Base-by-base conservation (phyloP, 2,329 filamentous ascomycete genomes). In the Nigrospora osmanthi region DNA sequence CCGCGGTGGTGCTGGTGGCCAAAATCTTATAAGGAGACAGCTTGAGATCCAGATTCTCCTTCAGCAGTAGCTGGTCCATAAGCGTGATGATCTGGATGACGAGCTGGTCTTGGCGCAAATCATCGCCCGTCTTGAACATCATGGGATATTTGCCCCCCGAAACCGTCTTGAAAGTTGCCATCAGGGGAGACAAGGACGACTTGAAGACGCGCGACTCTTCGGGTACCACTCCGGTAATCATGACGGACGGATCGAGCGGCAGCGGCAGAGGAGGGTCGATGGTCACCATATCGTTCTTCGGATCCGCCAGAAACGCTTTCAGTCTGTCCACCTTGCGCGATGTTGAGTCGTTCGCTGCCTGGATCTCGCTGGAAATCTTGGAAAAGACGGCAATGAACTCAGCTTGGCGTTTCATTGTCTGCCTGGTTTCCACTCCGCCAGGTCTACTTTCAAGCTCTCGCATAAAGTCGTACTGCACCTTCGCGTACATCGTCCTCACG, bases 401-500 rank as follows among this genome's bases (percentile, higher is more conserved):
- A 4, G 87, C 93, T 66, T 98, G 93, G 38, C 90, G 80, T 23
- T 89, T 72, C 12, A 98, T 73, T 1, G 78, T 85, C 55, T 83
- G 88, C 34, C 93, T 78, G 40, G 82, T 81, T 42, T 87, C 86
- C 10, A 76, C 68, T 1, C 93, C 89, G 41, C 81, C 79, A 1
- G 83, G 73, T 3, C 74, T 76, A 56, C 82, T 81, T 50, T 89
- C 85, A 3, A 97, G 72, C 62, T 93, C 87, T 6, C 80, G 73
- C 89, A 97, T 95, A 63, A 97, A 98, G 58, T 97, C 89, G 57
- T 89, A 98, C 47, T 93, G 90, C 10, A 98, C 87, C 55, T 91
- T 89, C 28, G 87, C 85, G 64, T 95, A 98, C 15, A 97, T 81
- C 50, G 87, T 87, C 38, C 87, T 85, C 58, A 91, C 85, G 46